Conservation (phyloP, 2,329 filamentous ascomycete genomes). For the Cladosporium sp. region DNA sequence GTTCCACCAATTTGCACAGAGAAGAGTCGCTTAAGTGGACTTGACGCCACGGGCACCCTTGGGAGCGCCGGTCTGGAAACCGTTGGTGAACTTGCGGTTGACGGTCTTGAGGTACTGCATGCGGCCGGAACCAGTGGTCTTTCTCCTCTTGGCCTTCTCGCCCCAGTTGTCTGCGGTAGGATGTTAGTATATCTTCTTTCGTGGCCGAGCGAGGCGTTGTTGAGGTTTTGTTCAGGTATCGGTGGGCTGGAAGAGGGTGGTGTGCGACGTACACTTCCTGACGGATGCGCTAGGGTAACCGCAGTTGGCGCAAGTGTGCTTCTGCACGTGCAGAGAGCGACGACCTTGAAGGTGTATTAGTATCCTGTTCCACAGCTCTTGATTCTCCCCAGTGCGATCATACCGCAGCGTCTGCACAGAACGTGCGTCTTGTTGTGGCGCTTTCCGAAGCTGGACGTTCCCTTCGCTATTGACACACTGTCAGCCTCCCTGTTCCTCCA, state of each 20-base stretch:
- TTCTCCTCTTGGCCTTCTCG: slow-evolving; percentile 99
- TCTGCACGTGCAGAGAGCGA: slow-evolving; percentile 98
- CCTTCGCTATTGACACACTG: slow-evolving; percentile 59
- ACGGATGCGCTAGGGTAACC: slow-evolving; percentile 97
- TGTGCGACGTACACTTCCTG: slow-evolving; percentile 84
- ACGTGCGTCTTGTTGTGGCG: slow-evolving; percentile 99
- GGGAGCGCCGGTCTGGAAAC: slow-evolving; percentile 87
- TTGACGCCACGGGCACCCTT: slow-evolving; percentile 71
- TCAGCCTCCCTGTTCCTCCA: slow-evolving; percentile 42
- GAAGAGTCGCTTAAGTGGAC: slow-evolving; percentile 12
- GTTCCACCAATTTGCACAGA: slow-evolving; percentile 12
- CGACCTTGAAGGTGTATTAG: slow-evolving; percentile 61
- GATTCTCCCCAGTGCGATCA: slow-evolving; percentile 47
- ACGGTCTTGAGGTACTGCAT: slow-evolving; percentile 94
- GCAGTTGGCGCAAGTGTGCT: slow-evolving; percentile 95
- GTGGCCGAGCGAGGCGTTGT: not conserved
- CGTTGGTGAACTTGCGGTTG: slow-evolving; percentile 93
- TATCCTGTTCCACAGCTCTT: slow-evolving; percentile 18
- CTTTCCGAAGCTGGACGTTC: slow-evolving; percentile 71
- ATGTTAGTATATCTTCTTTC: slow-evolving; percentile 15
- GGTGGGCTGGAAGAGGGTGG: slow-evolving; percentile 17
- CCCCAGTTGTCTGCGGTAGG: slow-evolving; percentile 85
- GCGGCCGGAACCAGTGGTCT: slow-evolving; percentile 96
- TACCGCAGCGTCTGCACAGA: slow-evolving; percentile 97
- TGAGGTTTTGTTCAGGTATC: slow-evolving; percentile 3